Percentiles rank a stretch among this genome's conserved stretches.
Evolutionary conservation across 2,329 filamentous ascomycete genomes (phyloP).

Genomic region (Sphaerostilbella broomeana): DNA sequence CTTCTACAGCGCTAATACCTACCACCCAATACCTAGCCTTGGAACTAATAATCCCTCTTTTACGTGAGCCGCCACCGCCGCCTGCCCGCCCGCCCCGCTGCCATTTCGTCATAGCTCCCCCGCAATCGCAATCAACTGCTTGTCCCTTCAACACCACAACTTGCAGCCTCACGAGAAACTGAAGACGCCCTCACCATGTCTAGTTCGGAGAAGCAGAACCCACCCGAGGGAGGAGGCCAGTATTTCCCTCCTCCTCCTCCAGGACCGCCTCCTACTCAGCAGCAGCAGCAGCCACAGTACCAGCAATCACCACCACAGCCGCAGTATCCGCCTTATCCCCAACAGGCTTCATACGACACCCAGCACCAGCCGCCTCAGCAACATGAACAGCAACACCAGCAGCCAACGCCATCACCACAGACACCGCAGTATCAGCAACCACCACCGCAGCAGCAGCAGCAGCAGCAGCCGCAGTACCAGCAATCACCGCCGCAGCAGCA

Average conservation of each 20-base stretch:
- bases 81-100: too few relatives aligned
- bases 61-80: too few relatives aligned
- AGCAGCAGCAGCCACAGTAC: slow-evolving; percentile 6
- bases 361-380: neutral
- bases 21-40: too few relatives aligned
- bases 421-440: slow-evolving; percentile 4
- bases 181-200: too few relatives aligned
- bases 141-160: too few relatives aligned
- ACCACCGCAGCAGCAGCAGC: slow-evolving; percentile 6
- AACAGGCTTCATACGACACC: too few relatives aligned
- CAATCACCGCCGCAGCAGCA: slow-evolving; percentile 1
- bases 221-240: slow-evolving; percentile 1
- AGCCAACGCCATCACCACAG: neutral
- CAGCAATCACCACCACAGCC: slow-evolving; percentile 4
- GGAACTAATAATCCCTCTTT: too few relatives aligned
- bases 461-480: slow-evolving; percentile 3
- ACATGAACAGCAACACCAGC: neutral
- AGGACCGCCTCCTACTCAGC: slow-evolving; percentile 1
- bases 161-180: too few relatives aligned
- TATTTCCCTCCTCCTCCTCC: slow-evolving; percentile 10
- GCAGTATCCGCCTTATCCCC: slow-evolving; percentile 2
- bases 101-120: too few relatives aligned
- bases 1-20: too few relatives aligned
- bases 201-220: slow-evolving; percentile 1
- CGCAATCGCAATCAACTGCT: too few relatives aligned